A percentile compares a stretch with the other conserved stretches of the same genome.
These are phyloP conservation scores for Bipolaris oryzae DNA, from an alignment of 2,329 filamentous ascomycete species.

Conservation along the genomic window DNA sequence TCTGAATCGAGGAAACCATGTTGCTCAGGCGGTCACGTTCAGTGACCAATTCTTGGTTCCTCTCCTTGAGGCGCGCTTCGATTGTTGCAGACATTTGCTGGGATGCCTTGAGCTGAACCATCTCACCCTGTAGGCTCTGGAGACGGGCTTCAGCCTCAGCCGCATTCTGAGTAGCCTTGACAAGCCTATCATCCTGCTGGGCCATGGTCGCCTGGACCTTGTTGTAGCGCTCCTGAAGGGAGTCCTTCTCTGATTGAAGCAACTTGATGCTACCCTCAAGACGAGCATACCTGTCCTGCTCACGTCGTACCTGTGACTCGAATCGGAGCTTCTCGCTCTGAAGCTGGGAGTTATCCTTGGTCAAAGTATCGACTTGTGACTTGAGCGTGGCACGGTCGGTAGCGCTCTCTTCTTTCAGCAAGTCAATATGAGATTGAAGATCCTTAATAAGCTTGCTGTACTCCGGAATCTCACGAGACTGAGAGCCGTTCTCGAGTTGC, in stretches of 20 bases:
- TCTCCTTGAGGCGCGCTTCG: constrained; percentile 83
- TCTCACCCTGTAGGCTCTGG: constrained; percentile 89
- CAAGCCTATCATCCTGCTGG: constrained; percentile 86
- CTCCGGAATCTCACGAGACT: constrained; percentile 65
- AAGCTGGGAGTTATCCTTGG: constrained; percentile 79
- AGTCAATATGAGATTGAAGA: constrained; percentile 86
- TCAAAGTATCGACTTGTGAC: constrained; percentile 80
- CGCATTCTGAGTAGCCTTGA: constrained; percentile 91
- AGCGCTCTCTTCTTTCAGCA: constrained; percentile 82
- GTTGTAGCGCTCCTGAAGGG: constrained; percentile 83
- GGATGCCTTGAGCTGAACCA: constrained; percentile 90
- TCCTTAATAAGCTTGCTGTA: constrained; percentile 82
- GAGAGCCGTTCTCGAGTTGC: constrained; percentile 52
- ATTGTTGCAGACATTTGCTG: constrained; percentile 95
- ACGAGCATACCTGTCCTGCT: constrained; percentile 85
- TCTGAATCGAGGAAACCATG: constrained; percentile 82
- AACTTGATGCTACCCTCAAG: constrained; percentile 85
- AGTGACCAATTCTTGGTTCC: constrained; percentile 82
- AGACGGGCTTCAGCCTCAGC: constrained; percentile 81
- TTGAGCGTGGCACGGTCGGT: constrained; percentile 82
- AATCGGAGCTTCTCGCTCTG: constrained; percentile 82
- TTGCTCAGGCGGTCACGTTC: constrained; percentile 85
- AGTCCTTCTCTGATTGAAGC: constrained; percentile 81
- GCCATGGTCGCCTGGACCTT: constrained; percentile 79
- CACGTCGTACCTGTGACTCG: constrained; percentile 79